phyloP scores from a whole-genome alignment of 108 stramenopile species.

The Discostella stelligeroides region DNA sequence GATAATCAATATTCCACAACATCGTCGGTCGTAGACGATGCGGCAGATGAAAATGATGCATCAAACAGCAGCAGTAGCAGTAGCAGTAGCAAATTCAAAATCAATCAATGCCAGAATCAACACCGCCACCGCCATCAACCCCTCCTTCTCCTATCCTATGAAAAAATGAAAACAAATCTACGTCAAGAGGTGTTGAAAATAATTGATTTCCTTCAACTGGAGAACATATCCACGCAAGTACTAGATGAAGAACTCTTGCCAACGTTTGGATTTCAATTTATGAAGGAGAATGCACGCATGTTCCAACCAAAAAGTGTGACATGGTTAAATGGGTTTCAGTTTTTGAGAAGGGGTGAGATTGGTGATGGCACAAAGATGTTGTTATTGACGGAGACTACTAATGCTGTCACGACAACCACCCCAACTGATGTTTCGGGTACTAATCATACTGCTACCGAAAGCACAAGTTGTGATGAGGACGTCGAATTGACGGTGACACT shows the following conservation, averaged over 20 bases:
- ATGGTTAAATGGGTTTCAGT: slow-evolving; percentile 52
- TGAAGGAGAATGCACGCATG: slow-evolving; percentile 38
- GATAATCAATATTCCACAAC: slow-evolving; percentile 23
- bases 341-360: slow-evolving; percentile 42
- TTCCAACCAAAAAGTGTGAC: slow-evolving; percentile 50
- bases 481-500: neutral
- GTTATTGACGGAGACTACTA: slow-evolving; percentile 17
- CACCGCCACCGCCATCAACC: slow-evolving; percentile 9
- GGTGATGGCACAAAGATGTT: slow-evolving; percentile 38
- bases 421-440: too few relatives aligned
- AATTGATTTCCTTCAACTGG: slow-evolving; percentile 44
- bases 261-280: slow-evolving; percentile 39
- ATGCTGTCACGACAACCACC: neutral
- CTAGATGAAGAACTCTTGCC: slow-evolving; percentile 34
- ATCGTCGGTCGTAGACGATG: neutral
- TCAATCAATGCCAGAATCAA: too few relatives aligned
- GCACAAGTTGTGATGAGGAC: slow-evolving; percentile 4
- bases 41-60: neutral
- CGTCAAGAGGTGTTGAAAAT: slow-evolving; percentile 21
- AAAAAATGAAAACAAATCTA: slow-evolving; percentile 41
- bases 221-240: slow-evolving; percentile 20
- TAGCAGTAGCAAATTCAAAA: neutral
- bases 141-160: slow-evolving; percentile 44
- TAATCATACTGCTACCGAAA: too few relatives aligned
- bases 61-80: neutral